A percentile compares a stretch with the other conserved stretches of the same genome.
Evolutionary conservation across 2,329 filamentous ascomycete species (phyloP).

Genomic region (Pseudogymnoascus sp.): DNA sequence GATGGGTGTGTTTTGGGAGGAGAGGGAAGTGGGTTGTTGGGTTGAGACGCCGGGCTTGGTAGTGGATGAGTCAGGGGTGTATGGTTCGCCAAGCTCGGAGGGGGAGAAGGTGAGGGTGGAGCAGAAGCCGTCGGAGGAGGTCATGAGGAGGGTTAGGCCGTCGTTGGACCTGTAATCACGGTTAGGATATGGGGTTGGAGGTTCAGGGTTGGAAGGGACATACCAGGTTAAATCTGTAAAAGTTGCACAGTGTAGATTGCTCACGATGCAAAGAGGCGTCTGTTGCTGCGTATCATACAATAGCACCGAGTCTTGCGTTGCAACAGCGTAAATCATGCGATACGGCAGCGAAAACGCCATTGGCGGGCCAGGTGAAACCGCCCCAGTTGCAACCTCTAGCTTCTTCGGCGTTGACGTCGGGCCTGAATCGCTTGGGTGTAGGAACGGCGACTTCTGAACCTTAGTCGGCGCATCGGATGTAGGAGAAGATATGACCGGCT

Average conservation of each 20-base stretch:
- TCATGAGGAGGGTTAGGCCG: constrained; percentile 75
- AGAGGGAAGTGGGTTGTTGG: constrained; percentile 30
- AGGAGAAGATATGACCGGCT: constrained; percentile 54
- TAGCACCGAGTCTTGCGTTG: constrained; percentile 89
- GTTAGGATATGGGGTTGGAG: constrained; percentile 12
- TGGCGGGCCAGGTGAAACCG: constrained; percentile 49
- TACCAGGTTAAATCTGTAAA: constrained; percentile 96
- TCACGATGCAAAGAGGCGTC: constrained; percentile 86
- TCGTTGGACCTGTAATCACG: constrained; percentile 55
- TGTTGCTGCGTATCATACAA: constrained; percentile 97
- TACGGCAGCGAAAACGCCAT: constrained; percentile 81
- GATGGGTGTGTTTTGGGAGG: constrained; percentile 59
- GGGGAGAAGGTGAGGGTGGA: constrained; percentile 77
- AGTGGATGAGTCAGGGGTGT: constrained; percentile 55
- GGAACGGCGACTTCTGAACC: constrained; percentile 73
- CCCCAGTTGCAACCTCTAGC: constrained; percentile 37
- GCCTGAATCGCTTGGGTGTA: constrained; percentile 41
- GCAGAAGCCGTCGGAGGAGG: constrained; percentile 97
- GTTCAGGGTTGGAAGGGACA: constrained; percentile 26
- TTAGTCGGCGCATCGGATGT: constrained; percentile 47
- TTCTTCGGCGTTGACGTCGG: constrained; percentile 41
- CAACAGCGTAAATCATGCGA: constrained; percentile 91
- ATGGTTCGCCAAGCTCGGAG: constrained; percentile 76
- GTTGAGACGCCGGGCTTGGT: constrained; percentile 36
- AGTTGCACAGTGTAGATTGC: constrained; percentile 93